These are phyloP conservation scores for Termitomyces sp. DNA, from an alignment of 768 basidiomycete genomes.

Conservation along the genomic window DNA sequence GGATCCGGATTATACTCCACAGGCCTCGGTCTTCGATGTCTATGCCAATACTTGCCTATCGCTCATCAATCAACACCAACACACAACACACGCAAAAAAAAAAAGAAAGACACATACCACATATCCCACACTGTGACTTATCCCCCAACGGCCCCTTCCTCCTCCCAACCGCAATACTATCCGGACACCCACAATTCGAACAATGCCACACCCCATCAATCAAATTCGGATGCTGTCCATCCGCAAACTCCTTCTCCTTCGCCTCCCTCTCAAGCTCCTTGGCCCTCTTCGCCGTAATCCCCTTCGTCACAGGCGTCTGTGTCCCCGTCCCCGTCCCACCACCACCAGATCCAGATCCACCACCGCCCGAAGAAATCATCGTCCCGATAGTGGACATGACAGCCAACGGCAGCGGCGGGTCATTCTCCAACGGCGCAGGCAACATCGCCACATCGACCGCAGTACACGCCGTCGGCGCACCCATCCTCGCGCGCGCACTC, in stretches of 20 bases:
- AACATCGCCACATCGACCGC: slow-evolving; percentile 57
- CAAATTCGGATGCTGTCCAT: slow-evolving; percentile 76
- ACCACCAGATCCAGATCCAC: no score
- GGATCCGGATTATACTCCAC: slow-evolving; percentile 76
- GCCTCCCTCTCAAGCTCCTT: slow-evolving; percentile 79
- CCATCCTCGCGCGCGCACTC: slow-evolving; percentile 53
- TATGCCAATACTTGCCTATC: slow-evolving; percentile 84
- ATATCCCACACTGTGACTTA: slow-evolving; percentile 88
- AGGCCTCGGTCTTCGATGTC: slow-evolving; percentile 76
- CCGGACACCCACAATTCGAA: slow-evolving; percentile 91
- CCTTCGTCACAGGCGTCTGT: slow-evolving; percentile 30
- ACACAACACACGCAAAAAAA: slow-evolving; percentile 2
- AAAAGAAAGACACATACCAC: slow-evolving; percentile 53
- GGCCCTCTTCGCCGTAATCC: slow-evolving; percentile 52
- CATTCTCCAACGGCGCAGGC: slow-evolving; percentile 55
- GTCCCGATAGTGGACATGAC: slow-evolving; percentile 4
- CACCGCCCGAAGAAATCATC: no score
- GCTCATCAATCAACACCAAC: neutral
- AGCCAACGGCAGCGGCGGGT: slow-evolving; percentile 38
- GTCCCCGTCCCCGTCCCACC: neutral
- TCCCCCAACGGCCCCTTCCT: slow-evolving; percentile 88
- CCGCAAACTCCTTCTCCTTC: slow-evolving; percentile 77
- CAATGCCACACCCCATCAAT: slow-evolving; percentile 92
- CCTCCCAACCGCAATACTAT: slow-evolving; percentile 76
- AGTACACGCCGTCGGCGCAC: slow-evolving; percentile 60